Percentiles rank a stretch among this genome's conserved stretches.
These are phyloP conservation scores for Helenozyma rhizophorensis DNA, from an alignment of 805 yeast species.

Conservation along the genomic window DNA sequence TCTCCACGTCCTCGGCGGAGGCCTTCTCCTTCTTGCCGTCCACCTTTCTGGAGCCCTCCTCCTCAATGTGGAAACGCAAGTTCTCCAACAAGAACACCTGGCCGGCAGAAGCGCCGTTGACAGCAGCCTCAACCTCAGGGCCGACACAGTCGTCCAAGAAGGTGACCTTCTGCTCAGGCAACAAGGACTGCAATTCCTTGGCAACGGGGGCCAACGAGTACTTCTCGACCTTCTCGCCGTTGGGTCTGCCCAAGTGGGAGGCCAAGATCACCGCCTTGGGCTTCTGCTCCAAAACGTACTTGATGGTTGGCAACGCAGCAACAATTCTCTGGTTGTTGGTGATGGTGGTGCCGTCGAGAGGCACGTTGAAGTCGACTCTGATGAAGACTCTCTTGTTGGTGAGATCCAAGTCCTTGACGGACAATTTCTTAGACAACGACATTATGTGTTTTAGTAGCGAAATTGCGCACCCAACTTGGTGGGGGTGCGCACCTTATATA, in stretches of 20 bases:
- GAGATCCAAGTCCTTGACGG: conserved; percentile 86
- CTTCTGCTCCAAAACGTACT: conserved; percentile 86
- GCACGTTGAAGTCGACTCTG: conserved; percentile 96
- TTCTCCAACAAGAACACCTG: conserved; percentile 89
- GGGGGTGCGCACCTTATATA: not conserved
- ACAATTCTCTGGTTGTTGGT: conserved; percentile 99
- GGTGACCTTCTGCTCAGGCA: conserved; percentile 58
- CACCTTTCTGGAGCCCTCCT: conserved; percentile 86
- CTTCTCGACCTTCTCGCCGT: conserved; percentile 83
- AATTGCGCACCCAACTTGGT: too few species aligned
- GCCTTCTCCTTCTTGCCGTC: conserved; percentile 95
- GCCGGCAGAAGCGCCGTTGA: conserved; percentile 70
- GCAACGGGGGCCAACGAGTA: conserved; percentile 94
- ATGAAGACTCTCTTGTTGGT: conserved; percentile 94
- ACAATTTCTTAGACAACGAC: conserved; percentile 92
- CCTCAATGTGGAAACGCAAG: conserved; percentile 97
- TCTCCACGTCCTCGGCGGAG: conserved; percentile 72
- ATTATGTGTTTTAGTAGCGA: too few species aligned
- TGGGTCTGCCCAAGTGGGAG: conserved; percentile 99
- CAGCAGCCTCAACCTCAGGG: conserved; percentile 76
- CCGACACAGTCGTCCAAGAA: conserved; percentile 95
- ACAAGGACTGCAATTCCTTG: conserved; percentile 75
- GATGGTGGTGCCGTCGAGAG: conserved; percentile 92
- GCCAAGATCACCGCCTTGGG: conserved; percentile 92
- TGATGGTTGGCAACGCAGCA: conserved; percentile 98